These are phyloP conservation scores for Truncatella angustata DNA, from an alignment of 2,329 filamentous ascomycete species.

Conservation along the genomic window DNA sequence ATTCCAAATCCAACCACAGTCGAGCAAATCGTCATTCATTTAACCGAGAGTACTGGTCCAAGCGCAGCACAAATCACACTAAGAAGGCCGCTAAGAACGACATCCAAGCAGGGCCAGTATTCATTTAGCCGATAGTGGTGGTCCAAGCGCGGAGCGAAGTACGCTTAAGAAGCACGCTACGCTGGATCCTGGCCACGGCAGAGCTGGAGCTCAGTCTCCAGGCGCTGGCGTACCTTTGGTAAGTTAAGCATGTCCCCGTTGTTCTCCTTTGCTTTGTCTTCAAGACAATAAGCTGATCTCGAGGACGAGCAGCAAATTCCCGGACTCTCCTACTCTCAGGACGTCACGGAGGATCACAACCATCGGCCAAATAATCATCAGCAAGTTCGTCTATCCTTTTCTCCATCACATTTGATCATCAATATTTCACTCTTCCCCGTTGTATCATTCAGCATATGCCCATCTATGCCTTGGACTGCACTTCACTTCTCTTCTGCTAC, in stretches of 20 bases:
- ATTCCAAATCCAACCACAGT: no score
- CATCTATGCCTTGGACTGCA: slow-evolving; percentile 12
- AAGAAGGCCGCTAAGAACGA: no score
- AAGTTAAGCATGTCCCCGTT: no score
- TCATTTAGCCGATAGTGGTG: not conserved
- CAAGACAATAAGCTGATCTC: slow-evolving; percentile 6
- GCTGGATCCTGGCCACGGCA: no score
- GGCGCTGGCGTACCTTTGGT: no score
- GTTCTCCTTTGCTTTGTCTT: not conserved
- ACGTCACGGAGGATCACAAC: slow-evolving; percentile 11
- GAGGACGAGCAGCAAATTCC: slow-evolving; percentile 9
- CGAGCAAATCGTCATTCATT: no score
- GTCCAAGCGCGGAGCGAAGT: not conserved
- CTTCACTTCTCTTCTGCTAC: not conserved
- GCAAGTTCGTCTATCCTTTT: slow-evolving; percentile 33
- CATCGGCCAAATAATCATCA: slow-evolving; percentile 12
- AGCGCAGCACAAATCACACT: not conserved
- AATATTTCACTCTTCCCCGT: slow-evolving; percentile 19
- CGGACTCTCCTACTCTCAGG: slow-evolving; percentile 10
- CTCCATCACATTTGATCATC: slow-evolving; percentile 9
- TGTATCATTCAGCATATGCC: not conserved
- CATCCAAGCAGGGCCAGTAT: no score
- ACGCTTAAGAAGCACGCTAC: no score
- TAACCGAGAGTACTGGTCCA: not conserved
- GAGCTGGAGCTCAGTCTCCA: no score